Percentiles rank a stretch among this genome's conserved stretches.
phyloP scores from a whole-genome alignment of 129 eudicot genomes.

The Pulicaria dysenterica region DNA sequence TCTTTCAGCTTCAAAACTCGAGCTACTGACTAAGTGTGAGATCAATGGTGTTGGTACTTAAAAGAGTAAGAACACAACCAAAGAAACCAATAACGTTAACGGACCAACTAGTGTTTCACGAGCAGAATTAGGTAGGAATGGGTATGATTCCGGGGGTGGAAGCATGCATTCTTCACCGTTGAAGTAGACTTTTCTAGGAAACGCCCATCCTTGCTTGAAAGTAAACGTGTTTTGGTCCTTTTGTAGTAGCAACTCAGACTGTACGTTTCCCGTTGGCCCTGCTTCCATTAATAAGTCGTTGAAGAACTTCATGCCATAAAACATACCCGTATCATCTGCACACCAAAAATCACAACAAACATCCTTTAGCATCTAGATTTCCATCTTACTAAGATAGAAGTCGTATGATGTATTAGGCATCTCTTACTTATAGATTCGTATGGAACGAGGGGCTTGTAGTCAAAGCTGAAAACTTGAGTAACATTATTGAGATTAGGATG shows the following conservation, averaged over 20 bases:
- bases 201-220: slow-evolving; percentile 86
- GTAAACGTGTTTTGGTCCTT: slow-evolving; percentile 81
- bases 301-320: slow-evolving; percentile 81
- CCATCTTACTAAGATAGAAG: background rate
- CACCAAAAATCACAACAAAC: background rate
- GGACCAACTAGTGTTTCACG: slow-evolving; percentile 30
- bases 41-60: slow-evolving; percentile 31
- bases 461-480: slow-evolving; percentile 88
- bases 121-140: slow-evolving; percentile 69
- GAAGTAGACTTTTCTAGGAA: slow-evolving; percentile 84
- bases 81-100: slow-evolving; percentile 30
- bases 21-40: slow-evolving; percentile 16
- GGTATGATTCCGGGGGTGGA: slow-evolving; percentile 88
- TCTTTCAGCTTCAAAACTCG: slow-evolving; percentile 45
- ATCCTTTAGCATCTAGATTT: background rate
- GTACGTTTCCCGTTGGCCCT: slow-evolving; percentile 71
- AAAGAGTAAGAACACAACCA: slow-evolving; percentile 34
- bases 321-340: slow-evolving; percentile 93
- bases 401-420: slow-evolving; percentile 16
- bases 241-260: slow-evolving; percentile 72
- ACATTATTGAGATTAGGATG: slow-evolving; percentile 87
- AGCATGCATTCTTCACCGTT: slow-evolving; percentile 88
- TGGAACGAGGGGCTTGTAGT: slow-evolving; percentile 85
- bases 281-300: slow-evolving; percentile 91
- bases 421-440: slow-evolving; percentile 66